Base-by-base conservation (phyloP, 352 stramenopile species). In the Phytophthora megakarya region DNA sequence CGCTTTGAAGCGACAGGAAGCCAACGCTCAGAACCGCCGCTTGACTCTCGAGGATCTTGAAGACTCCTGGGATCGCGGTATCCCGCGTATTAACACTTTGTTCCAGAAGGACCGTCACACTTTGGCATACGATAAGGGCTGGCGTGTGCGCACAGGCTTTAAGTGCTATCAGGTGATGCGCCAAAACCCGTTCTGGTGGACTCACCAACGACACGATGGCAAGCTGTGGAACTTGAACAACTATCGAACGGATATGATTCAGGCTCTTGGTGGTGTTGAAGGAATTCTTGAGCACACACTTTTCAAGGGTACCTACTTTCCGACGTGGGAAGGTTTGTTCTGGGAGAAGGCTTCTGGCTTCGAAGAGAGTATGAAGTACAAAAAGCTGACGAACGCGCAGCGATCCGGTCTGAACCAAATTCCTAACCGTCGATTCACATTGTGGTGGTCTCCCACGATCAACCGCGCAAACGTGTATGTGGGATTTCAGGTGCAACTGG, bases 171-270 rank as follows among this genome's bases (percentile, higher is more conserved):
- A 99, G 76, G 88, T 99, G 51, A 70, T 97, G 48, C 88, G 97
- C 38, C 91, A 98, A 42, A 99, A 99, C 66, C 97, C 97, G 28
- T 99, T 99, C 74, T 99, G 97, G 97, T 99, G 97, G 98, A 99
- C 97, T 16, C 92, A 98, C 71, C 88, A 97, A 67, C 92, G 97
- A 4, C 98, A 99, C 73, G 98, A 99, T 79, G 98, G 98, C 65
- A 99, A 99, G 70, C 77, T 99, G 28, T 99, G 98, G 98, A 99
- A 99, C 81, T 73, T 99, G 21, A 99, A 99, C 85, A 99, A 99
- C 54, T 99, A 99, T 72, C 93, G 98, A 54, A 99, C 98, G 37
- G 98, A 99, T 84, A 99, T 99, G 93, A 99, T 99, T 65, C 98
- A 99, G 74, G 97, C 97, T 18, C 83, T 99, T 21, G 98, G 98